phyloP scores from a whole-genome alignment of 257 asterid genomes.

The Nicotiana otophora region DNA sequence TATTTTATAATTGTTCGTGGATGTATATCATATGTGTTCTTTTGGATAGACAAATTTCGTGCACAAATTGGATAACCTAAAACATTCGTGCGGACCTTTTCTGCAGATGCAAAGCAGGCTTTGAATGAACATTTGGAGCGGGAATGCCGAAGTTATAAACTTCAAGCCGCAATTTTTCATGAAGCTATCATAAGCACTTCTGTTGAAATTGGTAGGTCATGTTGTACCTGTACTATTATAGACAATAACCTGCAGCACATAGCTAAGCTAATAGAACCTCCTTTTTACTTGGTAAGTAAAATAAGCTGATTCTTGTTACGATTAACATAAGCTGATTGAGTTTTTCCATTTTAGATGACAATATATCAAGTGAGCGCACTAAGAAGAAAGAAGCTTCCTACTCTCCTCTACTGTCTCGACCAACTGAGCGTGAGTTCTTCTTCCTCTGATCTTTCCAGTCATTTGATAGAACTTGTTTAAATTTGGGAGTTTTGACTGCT shows the following conservation, averaged over 20 bases:
- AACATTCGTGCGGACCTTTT: conserved; percentile 15
- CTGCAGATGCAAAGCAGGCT: conserved; percentile 66
- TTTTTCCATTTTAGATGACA: conserved; percentile 44
- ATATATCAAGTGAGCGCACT: conserved; percentile 23
- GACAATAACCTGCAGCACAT: not conserved
- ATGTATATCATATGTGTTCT: not conserved
- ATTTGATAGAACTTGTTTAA: not conserved
- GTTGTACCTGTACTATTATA: not conserved
- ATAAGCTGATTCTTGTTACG: not conserved
- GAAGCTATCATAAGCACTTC: conserved; percentile 59
- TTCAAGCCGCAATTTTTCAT: conserved; percentile 68
- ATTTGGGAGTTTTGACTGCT: not conserved
- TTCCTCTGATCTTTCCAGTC: not conserved
- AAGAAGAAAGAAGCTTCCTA: conserved; percentile 60
- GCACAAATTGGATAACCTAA: conserved; percentile 11
- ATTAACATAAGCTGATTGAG: not conserved
- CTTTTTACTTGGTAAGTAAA: not conserved
- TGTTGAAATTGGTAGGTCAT: conserved; percentile 25
- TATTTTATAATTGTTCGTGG: not conserved
- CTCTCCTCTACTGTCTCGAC: conserved; percentile 62
- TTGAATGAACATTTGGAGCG: conserved; percentile 57
- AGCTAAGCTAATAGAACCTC: not conserved
- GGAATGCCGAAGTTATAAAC: conserved; percentile 65
- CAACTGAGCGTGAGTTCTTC: conserved; percentile 78
- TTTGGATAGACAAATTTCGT: not conserved